These are phyloP conservation scores for Musa troglodytarum DNA, from an alignment of 176 grass and related monocot genomes.

Conservation along the genomic window DNA sequence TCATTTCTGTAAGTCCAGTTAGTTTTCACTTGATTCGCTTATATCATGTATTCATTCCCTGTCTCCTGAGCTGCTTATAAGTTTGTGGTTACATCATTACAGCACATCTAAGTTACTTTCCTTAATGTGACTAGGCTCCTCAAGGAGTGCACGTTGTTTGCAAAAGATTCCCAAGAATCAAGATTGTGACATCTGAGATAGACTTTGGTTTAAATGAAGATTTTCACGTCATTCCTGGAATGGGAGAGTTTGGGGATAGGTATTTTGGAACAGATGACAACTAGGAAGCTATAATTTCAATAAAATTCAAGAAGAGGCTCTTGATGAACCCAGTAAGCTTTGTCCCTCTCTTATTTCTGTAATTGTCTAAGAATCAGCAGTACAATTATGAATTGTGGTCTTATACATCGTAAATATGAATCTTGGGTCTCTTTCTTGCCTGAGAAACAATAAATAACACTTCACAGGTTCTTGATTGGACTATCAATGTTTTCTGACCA, in stretches of 20 bases:
- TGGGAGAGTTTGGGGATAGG: constrained; percentile 75
- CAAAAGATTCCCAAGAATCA: constrained; percentile 83
- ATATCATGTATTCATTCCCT: background rate
- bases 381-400: background rate
- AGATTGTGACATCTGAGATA: constrained; percentile 91
- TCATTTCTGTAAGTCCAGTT: constrained; percentile 67
- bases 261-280: constrained; percentile 79
- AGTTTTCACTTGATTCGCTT: background rate
- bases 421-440: too few species aligned
- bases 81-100: constrained; percentile 6
- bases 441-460: too few species aligned
- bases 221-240: constrained; percentile 74
- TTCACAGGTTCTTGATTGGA: too few species aligned
- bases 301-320: constrained; percentile 31
- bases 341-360: background rate
- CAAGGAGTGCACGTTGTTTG: constrained; percentile 77
- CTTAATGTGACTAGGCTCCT: constrained; percentile 40
- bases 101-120: constrained; percentile 1
- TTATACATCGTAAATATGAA: too few species aligned
- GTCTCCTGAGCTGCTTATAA: background rate
- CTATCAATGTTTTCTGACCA: too few species aligned
- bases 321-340: constrained; percentile 34
- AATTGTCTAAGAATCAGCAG: background rate
- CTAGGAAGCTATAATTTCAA: constrained; percentile 23
- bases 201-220: constrained; percentile 81